Percentiles rank a stretch among this genome's conserved stretches.
phyloP scores from a whole-genome alignment of 2,329 filamentous ascomycete genomes.

The Cercospora beticola region DNA sequence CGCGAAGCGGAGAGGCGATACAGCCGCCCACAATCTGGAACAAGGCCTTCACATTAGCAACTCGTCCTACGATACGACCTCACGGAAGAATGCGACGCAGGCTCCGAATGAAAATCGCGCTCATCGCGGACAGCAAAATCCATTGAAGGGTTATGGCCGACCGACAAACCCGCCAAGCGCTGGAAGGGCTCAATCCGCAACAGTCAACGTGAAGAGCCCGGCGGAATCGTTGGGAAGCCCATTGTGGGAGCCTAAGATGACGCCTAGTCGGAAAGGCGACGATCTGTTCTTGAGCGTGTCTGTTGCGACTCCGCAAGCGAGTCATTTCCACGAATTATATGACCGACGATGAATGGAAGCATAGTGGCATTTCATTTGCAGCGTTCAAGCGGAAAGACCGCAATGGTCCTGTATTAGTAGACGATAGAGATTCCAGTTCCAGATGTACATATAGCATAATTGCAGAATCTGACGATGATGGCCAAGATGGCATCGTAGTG shows the following conservation, averaged over 20 bases:
- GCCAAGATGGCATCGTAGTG: not conserved
- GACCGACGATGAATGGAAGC: conserved; percentile 4
- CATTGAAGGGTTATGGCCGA: conserved; percentile 35
- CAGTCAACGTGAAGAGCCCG: conserved; percentile 22
- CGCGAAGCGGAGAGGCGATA: conserved; percentile 40
- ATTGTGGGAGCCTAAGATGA: conserved; percentile 64
- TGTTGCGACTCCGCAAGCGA: conserved; percentile 28
- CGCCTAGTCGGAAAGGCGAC: conserved; percentile 65
- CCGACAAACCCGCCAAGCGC: conserved; percentile 15
- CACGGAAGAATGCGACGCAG: conserved; percentile 11
- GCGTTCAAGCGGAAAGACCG: conserved; percentile 21
- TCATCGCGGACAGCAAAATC: conserved; percentile 25
- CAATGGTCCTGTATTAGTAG: not conserved
- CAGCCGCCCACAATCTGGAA: conserved; percentile 40
- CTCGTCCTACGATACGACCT: conserved; percentile 17
- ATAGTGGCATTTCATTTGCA: conserved; percentile 11
- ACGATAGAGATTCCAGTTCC: not conserved
- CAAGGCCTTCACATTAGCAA: conserved; percentile 36
- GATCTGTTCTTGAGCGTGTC: conserved; percentile 57
- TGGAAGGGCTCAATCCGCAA: conserved; percentile 17
- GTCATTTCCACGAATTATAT: conserved; percentile 16
- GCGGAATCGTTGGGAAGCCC: conserved; percentile 41
- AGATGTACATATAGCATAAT: conserved; percentile 1
- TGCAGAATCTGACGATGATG: not conserved
- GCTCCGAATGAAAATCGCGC: not conserved